phyloP scores from a whole-genome alignment of 441 rosid genomes.

The Populus hybrid region DNA sequence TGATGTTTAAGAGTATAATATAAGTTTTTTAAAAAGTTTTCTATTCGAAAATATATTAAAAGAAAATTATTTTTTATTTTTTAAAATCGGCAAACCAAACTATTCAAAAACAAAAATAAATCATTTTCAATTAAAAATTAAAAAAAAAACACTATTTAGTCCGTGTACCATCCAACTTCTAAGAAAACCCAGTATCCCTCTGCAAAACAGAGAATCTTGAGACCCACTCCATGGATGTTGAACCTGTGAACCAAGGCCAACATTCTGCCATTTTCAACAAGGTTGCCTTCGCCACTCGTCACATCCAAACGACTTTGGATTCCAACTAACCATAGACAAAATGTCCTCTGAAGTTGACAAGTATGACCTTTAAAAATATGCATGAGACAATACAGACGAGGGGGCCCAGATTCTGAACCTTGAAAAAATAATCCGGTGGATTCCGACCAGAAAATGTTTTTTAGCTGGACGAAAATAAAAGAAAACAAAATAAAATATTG shows the following conservation, averaged over 20 bases:
- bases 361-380: neutral
- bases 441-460: neutral
- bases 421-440: neutral
- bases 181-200: neutral
- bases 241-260: neutral
- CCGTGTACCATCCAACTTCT: too few species aligned
- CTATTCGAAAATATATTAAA: too few species aligned
- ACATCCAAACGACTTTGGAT: conserved; percentile 20
- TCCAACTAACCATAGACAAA: conserved; percentile 30
- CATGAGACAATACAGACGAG: neutral
- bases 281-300: neutral
- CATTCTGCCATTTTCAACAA: conserved; percentile 2
- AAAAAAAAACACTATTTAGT: too few species aligned
- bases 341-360: conserved; percentile 10
- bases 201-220: neutral
- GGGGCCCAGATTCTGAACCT: conserved; percentile 1
- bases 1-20: too few species aligned
- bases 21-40: too few species aligned
- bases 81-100: too few species aligned
- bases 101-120: too few species aligned
- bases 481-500: neutral
- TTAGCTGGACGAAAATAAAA: neutral
- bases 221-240: neutral
- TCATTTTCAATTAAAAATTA: too few species aligned
- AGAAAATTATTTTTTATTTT: too few species aligned